Conservation (phyloP, 2,329 filamentous ascomycete species). For the Geosmithia morbida region DNA sequence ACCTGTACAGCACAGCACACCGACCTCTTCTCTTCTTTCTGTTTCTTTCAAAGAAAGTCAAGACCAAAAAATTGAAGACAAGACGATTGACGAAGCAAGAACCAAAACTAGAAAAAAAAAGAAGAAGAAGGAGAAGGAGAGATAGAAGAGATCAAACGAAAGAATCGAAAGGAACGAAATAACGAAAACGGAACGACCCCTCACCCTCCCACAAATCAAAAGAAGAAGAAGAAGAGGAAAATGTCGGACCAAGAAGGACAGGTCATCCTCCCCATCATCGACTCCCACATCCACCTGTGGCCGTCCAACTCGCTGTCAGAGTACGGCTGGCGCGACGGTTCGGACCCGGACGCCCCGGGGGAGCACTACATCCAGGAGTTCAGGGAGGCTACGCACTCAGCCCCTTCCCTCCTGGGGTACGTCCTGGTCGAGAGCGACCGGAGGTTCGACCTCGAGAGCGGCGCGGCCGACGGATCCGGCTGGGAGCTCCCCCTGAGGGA, state of each 20-base stretch:
- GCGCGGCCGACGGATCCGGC: conserved; percentile 29
- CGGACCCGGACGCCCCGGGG: conserved; percentile 35
- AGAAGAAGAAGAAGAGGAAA: neutral
- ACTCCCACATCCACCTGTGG: conserved; percentile 87
- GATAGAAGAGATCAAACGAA: too few relatives aligned
- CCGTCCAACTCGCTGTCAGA: conserved; percentile 50
- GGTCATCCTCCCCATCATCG: conserved; percentile 50
- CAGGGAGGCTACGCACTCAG: conserved; percentile 25
- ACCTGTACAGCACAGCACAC: too few relatives aligned
- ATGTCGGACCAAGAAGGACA: conserved; percentile 24
- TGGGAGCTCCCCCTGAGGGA: conserved; percentile 60
- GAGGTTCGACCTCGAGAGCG: conserved; percentile 39
- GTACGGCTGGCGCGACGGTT: conserved; percentile 54
- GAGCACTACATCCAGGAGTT: conserved; percentile 55
- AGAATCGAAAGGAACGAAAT: too few relatives aligned
- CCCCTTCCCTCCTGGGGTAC: conserved; percentile 46
- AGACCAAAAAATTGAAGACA: too few relatives aligned
- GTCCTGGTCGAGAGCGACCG: conserved; percentile 77
- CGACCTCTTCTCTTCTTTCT: too few relatives aligned
- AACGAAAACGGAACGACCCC: too few relatives aligned
- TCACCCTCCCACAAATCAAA: too few relatives aligned
- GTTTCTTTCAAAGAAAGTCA: too few relatives aligned
- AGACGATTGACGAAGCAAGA: too few relatives aligned
- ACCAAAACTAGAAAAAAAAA: too few relatives aligned
- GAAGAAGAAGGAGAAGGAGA: too few relatives aligned